These are phyloP conservation scores for Crithidia brevicula DNA, from an alignment of 208 protist genomes.

Conservation along the genomic window DNA sequence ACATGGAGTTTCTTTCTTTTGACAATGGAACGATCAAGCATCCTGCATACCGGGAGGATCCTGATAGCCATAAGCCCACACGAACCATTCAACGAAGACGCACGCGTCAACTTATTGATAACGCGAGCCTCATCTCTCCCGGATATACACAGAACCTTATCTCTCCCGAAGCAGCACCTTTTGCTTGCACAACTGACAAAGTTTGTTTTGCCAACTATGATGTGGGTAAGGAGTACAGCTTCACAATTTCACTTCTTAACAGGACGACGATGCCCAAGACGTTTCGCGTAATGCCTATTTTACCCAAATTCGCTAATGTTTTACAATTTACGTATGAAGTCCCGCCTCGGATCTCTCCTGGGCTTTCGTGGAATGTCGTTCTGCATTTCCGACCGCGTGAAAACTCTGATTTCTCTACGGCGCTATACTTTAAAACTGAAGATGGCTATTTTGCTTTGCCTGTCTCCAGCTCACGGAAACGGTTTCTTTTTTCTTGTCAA, in stretches of 20 bases:
- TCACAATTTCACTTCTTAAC: conserved; percentile 79
- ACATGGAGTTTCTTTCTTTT: conserved; percentile 67
- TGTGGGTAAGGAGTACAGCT: conserved; percentile 63
- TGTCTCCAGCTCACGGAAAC: conserved; percentile 55
- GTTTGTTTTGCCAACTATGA: conserved; percentile 86
- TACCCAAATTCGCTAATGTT: conserved; percentile 58
- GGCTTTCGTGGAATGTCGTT: conserved; percentile 68
- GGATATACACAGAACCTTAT: conserved; percentile 27
- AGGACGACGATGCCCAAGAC: conserved; percentile 64
- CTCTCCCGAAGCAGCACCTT: conserved; percentile 22
- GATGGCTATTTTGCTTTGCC: conserved; percentile 73
- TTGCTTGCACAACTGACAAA: conserved; percentile 45
- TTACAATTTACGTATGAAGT: conserved; percentile 60
- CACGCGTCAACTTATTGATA: conserved; percentile 19
- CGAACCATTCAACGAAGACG: conserved; percentile 7
- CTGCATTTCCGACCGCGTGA: conserved; percentile 70
- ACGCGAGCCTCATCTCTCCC: conserved; percentile 1
- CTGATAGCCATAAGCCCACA: neutral
- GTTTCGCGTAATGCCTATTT: conserved; percentile 82
- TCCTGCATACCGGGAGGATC: conserved; percentile 51
- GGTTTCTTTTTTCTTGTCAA: conserved; percentile 44
- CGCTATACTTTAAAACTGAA: conserved; percentile 64
- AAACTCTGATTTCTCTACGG: conserved; percentile 64
- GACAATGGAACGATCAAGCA: conserved; percentile 69
- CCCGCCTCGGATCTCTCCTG: conserved; percentile 82